phyloP scores from a whole-genome alignment of 2,329 filamentous ascomycete species.

The Paradendryphiella salina region DNA sequence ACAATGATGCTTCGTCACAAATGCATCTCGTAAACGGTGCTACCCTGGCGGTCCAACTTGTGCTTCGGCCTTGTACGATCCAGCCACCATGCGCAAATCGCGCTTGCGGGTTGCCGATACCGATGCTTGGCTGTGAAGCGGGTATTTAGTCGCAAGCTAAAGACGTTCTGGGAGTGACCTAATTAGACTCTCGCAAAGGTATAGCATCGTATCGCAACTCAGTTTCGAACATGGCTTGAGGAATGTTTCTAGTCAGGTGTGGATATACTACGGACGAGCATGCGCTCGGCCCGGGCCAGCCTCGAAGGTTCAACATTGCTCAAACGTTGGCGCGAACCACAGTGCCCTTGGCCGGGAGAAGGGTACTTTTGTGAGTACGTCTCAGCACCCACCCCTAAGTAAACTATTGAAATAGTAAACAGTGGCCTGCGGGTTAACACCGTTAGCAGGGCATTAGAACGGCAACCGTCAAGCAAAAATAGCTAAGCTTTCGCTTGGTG shows the following conservation, averaged over 20 bases:
- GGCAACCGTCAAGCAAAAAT: constrained; percentile 14
- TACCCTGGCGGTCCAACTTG: too few relatives aligned
- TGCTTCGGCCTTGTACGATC: background rate
- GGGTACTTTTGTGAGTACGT: constrained; percentile 1
- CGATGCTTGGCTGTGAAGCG: constrained; percentile 1
- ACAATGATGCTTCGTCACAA: background rate
- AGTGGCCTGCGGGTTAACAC: constrained; percentile 10
- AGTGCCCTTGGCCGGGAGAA: constrained; percentile 4
- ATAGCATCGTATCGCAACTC: background rate
- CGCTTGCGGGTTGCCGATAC: background rate
- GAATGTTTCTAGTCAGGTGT: background rate
- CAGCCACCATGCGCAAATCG: constrained; percentile 7
- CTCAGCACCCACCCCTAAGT: constrained; percentile 1
- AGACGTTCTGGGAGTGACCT: background rate
- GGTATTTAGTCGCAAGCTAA: background rate
- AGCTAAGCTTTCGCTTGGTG: constrained; percentile 16
- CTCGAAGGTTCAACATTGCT: constrained; percentile 3
- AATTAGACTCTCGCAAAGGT: background rate
- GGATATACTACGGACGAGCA: background rate
- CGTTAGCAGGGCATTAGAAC: constrained; percentile 11
- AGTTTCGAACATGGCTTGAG: background rate
- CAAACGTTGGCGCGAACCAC: constrained; percentile 7
- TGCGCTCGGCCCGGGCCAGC: background rate
- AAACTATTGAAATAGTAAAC: constrained; percentile 22
- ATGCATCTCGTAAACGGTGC: background rate